Conservation (phyloP, 2,329 filamentous ascomycete genomes). For the Penicillium sp. region DNA sequence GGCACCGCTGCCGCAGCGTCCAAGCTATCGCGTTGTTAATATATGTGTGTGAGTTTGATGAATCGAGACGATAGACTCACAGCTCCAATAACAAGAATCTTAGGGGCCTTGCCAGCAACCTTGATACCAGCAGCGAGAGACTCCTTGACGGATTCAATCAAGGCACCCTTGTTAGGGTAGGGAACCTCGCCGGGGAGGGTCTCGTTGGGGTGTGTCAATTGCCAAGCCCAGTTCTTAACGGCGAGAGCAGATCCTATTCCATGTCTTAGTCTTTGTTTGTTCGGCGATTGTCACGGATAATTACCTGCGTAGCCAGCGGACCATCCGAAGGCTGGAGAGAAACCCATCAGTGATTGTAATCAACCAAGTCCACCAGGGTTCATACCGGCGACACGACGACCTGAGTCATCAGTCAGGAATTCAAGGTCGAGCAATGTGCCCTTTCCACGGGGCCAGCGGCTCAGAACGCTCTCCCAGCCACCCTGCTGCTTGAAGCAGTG, state of each 20-base stretch:
- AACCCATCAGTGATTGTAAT: slow-evolving; percentile 5
- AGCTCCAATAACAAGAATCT: slow-evolving; percentile 80
- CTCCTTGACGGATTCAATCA: slow-evolving; percentile 74
- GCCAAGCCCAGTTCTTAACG: slow-evolving; percentile 79
- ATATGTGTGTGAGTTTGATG: background rate
- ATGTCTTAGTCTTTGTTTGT: slow-evolving; percentile 9
- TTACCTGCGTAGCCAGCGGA: slow-evolving; percentile 70
- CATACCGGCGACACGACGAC: slow-evolving; percentile 55
- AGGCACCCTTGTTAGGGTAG: slow-evolving; percentile 67
- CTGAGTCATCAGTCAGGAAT: slow-evolving; percentile 74
- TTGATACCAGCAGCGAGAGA: slow-evolving; percentile 66
- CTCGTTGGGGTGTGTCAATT: slow-evolving; percentile 69
- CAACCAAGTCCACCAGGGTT: background rate
- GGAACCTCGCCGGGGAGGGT: slow-evolving; percentile 63
- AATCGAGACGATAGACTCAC: slow-evolving; percentile 36
- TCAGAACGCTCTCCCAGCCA: slow-evolving; percentile 78
- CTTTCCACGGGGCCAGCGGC: slow-evolving; percentile 73
- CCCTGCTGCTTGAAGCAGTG: slow-evolving; percentile 77
- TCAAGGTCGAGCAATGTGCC: slow-evolving; percentile 83
- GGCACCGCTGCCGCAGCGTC: slow-evolving; percentile 79
- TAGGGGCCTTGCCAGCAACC: slow-evolving; percentile 68
- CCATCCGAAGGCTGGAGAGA: slow-evolving; percentile 53
- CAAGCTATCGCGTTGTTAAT: slow-evolving; percentile 30
- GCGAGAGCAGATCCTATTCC: slow-evolving; percentile 65
- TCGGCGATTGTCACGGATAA: background rate